Evolutionary conservation across 148 eudicot species (phyloP).

Genomic region (Chenopodium quinoa): DNA sequence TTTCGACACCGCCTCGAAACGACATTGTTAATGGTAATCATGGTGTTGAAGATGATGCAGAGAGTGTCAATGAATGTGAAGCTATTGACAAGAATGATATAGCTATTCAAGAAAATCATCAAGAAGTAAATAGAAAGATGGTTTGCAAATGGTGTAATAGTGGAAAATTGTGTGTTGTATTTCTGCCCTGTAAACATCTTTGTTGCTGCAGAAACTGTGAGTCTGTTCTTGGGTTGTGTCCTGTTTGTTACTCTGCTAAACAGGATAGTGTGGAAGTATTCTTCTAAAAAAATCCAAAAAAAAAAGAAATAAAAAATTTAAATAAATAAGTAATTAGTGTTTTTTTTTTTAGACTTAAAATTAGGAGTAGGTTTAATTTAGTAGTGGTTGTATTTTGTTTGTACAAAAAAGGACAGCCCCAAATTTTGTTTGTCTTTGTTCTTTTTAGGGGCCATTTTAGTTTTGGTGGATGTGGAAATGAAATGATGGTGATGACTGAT

Average conservation of each 20-base stretch:
- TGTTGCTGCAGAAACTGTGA: constrained; percentile 17
- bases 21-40: background rate
- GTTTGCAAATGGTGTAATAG: constrained; percentile 3
- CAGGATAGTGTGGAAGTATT: constrained; percentile 10
- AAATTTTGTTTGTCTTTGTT: background rate
- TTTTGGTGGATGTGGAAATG: constrained; percentile 5
- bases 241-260: constrained; percentile 10
- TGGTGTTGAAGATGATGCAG: background rate
- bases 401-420: background rate
- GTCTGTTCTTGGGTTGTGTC: background rate
- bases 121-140: background rate
- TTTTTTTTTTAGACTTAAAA: background rate
- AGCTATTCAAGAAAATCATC: background rate
- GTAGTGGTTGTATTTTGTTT: background rate
- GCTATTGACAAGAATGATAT: background rate
- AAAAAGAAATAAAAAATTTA: too few species aligned
- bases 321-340: background rate
- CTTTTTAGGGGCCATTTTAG: background rate
- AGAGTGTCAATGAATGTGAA: constrained; percentile 7
- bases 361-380: background rate
- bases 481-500: constrained; percentile 10
- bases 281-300: background rate
- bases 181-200: constrained; percentile 21
- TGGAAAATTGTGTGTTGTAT: background rate
- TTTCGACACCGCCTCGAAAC: background rate